These are phyloP conservation scores for Gracilaria caudata DNA, from an alignment of 23 red algal species.

Conservation along the genomic window DNA sequence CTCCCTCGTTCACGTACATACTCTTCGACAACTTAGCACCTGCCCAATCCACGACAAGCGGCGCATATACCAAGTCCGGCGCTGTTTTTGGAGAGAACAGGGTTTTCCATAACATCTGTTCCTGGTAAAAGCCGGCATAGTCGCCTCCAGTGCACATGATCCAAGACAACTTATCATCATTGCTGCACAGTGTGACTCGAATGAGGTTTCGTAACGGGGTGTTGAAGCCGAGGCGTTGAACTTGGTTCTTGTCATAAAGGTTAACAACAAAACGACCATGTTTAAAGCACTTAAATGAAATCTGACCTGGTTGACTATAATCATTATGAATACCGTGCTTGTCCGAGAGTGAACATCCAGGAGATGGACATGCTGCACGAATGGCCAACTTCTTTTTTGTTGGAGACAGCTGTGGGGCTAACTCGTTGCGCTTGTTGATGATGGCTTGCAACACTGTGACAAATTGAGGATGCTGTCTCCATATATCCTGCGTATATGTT, in stretches of 20 bases:
- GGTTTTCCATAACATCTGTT: neutral
- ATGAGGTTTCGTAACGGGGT: neutral
- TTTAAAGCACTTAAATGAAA: neutral
- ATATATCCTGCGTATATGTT: neutral
- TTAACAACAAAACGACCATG: neutral
- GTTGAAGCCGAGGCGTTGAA: neutral
- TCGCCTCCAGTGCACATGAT: neutral
- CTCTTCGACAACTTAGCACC: constrained; percentile 4
- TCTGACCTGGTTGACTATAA: neutral
- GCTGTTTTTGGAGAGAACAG: neutral
- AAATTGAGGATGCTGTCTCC: neutral
- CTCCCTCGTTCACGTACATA: neutral
- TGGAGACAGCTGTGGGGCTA: neutral
- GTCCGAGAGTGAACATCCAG: neutral
- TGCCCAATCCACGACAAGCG: neutral
- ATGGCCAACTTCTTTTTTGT: neutral
- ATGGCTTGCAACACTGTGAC: neutral
- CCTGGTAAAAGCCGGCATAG: constrained; percentile 5
- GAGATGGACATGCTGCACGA: neutral
- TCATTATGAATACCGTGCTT: neutral
- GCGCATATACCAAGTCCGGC: neutral
- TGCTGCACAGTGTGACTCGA: neutral
- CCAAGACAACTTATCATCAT: neutral
- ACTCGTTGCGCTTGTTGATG: neutral
- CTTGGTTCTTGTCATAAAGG: neutral